A percentile compares a stretch with the other conserved stretches of the same genome.
phyloP scores from a whole-genome alignment of 768 basidiomycete genomes.

The Suillus spraguei region DNA sequence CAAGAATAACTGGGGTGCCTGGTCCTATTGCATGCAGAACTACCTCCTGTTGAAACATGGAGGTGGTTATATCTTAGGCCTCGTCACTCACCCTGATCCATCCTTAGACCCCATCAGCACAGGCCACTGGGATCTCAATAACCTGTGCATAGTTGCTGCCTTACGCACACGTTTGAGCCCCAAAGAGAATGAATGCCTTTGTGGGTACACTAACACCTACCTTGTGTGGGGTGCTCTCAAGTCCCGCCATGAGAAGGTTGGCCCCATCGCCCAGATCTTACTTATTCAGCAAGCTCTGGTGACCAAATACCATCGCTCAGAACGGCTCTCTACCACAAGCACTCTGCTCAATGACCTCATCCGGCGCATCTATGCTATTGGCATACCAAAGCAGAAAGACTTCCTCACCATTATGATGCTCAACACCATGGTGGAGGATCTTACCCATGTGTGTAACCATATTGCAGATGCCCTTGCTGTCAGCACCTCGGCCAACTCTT shows the following conservation, averaged over 20 bases:
- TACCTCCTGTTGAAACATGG: background rate
- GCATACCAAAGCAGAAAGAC: background rate
- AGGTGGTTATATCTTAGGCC: background rate
- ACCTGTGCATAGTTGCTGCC: background rate
- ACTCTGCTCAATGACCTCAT: background rate
- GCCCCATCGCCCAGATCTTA: background rate
- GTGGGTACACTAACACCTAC: background rate
- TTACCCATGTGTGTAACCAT: background rate
- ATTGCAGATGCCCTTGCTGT: background rate
- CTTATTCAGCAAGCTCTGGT: background rate
- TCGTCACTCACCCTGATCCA: rapidly evolving
- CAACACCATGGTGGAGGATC: background rate
- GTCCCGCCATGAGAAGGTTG: background rate
- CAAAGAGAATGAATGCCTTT: background rate
- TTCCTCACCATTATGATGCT: background rate
- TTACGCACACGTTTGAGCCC: background rate
- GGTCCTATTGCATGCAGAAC: background rate
- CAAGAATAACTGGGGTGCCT: background rate
- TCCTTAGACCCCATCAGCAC: background rate
- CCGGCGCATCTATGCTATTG: background rate
- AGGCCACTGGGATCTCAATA: background rate
- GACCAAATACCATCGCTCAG: rapidly evolving
- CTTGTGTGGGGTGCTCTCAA: background rate
- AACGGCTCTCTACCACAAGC: background rate
- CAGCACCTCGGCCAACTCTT: background rate